Percentiles rank a stretch among this genome's conserved stretches.
These are phyloP conservation scores for Chimonanthus salicifolius DNA, from an alignment of 164 flowering plant species.

Conservation along the genomic window DNA sequence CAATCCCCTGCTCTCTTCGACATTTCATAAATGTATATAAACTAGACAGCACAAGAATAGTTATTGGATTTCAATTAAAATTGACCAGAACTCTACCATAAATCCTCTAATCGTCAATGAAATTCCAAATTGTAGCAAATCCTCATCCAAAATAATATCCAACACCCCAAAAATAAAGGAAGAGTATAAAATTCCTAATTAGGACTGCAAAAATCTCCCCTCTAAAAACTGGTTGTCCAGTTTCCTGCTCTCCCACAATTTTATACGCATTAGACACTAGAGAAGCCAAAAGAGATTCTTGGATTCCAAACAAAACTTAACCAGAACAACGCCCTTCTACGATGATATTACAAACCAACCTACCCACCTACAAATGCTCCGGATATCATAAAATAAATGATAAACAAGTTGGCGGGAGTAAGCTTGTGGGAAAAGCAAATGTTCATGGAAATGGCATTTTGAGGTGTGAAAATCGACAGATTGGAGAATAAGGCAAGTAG, in stretches of 20 bases:
- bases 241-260: background rate
- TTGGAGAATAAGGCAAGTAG: constrained; percentile 31
- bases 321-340: background rate
- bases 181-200: background rate
- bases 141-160: background rate
- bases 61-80: background rate
- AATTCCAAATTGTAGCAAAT: background rate
- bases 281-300: constrained; percentile 2
- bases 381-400: background rate
- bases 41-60: background rate
- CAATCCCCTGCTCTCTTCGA: background rate
- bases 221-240: background rate
- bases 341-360: background rate
- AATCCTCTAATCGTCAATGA: no score
- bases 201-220: background rate
- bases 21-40: background rate
- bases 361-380: background rate
- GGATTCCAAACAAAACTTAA: background rate
- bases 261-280: background rate
- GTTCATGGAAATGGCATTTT: background rate
- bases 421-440: background rate
- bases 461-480: constrained; percentile 7
- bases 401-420: background rate
- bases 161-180: background rate
- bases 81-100: background rate